These are phyloP conservation scores for Geoglossum cookeanum DNA, from an alignment of 2,329 filamentous ascomycete species.

Conservation along the genomic window DNA sequence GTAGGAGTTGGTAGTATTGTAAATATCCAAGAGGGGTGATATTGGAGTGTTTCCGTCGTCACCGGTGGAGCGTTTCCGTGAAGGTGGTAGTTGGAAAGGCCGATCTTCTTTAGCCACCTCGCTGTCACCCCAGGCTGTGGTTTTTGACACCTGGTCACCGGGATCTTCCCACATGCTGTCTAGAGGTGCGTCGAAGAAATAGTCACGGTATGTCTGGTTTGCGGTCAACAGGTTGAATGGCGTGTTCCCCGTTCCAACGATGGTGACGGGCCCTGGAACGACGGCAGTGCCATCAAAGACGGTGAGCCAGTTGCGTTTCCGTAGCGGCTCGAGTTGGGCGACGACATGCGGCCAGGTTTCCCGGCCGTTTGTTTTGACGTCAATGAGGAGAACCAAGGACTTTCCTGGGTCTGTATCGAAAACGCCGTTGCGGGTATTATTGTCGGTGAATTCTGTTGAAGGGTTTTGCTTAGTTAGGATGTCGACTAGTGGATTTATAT, in stretches of 20 bases:
- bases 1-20: constrained; percentile 38
- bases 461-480: constrained; percentile 37
- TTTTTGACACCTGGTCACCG: not conserved
- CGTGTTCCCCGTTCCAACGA: constrained; percentile 48
- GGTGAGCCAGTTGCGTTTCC: constrained; percentile 32
- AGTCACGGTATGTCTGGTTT: constrained; percentile 36
- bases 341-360: constrained; percentile 34
- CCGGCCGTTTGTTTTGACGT: constrained; percentile 42
- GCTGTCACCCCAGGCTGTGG: constrained; percentile 5
- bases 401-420: constrained; percentile 22
- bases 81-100: not conserved
- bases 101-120: constrained; percentile 3
- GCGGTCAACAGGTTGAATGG: constrained; percentile 35
- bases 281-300: constrained; percentile 31
- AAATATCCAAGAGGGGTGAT: constrained; percentile 26
- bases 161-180: constrained; percentile 13
- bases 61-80: not conserved
- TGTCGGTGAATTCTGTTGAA: constrained; percentile 26
- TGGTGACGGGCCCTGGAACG: constrained; percentile 38
- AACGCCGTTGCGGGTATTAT: constrained; percentile 17
- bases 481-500: constrained; percentile 42
- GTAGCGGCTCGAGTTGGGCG: constrained; percentile 37
- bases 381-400: constrained; percentile 42
- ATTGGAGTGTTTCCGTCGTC: constrained; percentile 4
- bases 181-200: constrained; percentile 49